These are phyloP conservation scores for Salvia splendens DNA, from an alignment of 257 asterid genomes.

Conservation along the genomic window DNA sequence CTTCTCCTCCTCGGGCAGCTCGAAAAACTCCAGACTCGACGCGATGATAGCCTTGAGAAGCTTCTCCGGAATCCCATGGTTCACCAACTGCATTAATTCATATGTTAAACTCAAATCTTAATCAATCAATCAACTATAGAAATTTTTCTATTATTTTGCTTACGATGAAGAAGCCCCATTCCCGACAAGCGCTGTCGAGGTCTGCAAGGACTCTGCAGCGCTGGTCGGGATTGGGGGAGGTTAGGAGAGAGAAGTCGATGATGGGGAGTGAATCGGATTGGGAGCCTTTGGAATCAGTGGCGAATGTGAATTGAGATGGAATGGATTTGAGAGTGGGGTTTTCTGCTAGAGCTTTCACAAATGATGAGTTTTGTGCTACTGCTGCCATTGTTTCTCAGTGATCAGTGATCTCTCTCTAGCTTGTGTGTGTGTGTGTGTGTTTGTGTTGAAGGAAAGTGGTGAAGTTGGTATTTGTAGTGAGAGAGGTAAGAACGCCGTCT, in stretches of 20 bases:
- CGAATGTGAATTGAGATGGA: constrained; percentile 33
- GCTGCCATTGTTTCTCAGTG: constrained; percentile 2
- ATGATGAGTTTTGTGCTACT: constrained; percentile 14
- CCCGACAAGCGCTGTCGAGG: constrained; percentile 42
- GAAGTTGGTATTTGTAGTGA: too few relatives aligned
- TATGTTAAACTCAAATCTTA: neutral
- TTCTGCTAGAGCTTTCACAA: constrained; percentile 32
- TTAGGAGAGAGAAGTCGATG: constrained; percentile 45
- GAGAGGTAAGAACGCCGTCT: too few relatives aligned
- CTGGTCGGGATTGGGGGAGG: constrained; percentile 30
- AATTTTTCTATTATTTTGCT: neutral
- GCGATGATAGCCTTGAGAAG: neutral
- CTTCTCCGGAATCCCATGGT: constrained; percentile 3
- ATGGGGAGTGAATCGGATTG: constrained; percentile 40
- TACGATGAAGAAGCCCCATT: constrained; percentile 49
- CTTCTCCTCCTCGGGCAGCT: constrained; percentile 24
- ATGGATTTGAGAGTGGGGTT: constrained; percentile 25
- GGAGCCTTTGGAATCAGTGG: constrained; percentile 23
- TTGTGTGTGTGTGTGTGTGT: too few relatives aligned
- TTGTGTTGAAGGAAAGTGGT: too few relatives aligned
- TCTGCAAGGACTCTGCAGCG: constrained; percentile 34
- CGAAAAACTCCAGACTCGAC: neutral
- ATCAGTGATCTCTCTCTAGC: too few relatives aligned
- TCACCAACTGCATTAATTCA: neutral
- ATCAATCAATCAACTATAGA: too few relatives aligned